These are phyloP conservation scores for Tulasnella sp. DNA, from an alignment of 768 basidiomycete genomes.

Conservation along the genomic window DNA sequence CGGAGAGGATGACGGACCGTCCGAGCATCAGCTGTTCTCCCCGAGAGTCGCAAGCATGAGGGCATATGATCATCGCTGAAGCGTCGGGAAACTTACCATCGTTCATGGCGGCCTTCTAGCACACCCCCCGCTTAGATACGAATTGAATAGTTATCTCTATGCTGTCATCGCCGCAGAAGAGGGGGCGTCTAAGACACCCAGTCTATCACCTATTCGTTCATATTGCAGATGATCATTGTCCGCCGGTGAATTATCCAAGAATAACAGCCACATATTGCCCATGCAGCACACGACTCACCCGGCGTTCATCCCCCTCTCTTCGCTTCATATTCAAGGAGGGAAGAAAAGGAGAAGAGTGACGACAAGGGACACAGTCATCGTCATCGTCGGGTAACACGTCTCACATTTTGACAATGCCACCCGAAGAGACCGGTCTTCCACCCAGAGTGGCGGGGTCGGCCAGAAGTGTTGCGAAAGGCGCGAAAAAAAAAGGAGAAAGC, in stretches of 20 bases:
- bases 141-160: not conserved
- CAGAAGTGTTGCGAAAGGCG: not conserved
- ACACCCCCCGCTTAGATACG: not conserved
- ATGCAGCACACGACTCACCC: not conserved
- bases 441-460: not conserved
- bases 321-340: not conserved
- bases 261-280: not conserved
- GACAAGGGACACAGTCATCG: not conserved
- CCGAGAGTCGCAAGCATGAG: not conserved
- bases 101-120: not conserved
- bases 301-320: not conserved
- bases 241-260: not conserved
- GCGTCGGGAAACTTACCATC: not conserved
- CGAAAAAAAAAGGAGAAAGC: not conserved
- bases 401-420: too few relatives aligned
- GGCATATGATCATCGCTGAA: not conserved
- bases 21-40: not conserved
- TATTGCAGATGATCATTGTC: not conserved
- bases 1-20: not conserved
- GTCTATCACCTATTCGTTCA: constrained; percentile 1
- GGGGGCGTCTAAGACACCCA: not conserved
- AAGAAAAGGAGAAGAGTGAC: not conserved
- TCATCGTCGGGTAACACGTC: not conserved
- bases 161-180: not conserved
- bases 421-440: not conserved